These are phyloP conservation scores for Pichia sp. DNA, from an alignment of 1,139 yeast genomes.

Conservation along the genomic window DNA sequence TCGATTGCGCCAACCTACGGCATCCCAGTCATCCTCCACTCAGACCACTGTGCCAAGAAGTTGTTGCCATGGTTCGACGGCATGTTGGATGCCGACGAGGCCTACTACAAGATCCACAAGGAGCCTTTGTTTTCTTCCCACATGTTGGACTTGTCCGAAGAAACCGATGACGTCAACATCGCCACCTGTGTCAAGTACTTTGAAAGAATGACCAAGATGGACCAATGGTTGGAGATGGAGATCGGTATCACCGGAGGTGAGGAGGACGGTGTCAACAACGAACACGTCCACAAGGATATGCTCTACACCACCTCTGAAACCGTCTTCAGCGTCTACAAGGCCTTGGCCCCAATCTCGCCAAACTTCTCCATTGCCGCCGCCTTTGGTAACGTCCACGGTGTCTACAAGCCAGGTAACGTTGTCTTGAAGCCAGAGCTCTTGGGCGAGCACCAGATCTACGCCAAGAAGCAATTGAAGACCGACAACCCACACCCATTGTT, in stretches of 20 bases:
- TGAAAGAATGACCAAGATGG: constrained; percentile 86
- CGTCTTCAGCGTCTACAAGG: constrained; percentile 85
- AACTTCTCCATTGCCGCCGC: constrained; percentile 99
- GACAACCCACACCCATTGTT: constrained; percentile 70
- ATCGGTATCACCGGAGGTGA: constrained; percentile 99
- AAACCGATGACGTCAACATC: constrained; percentile 92
- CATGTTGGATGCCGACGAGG: constrained; percentile 95
- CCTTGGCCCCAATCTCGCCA: constrained; percentile 87
- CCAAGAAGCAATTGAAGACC: constrained; percentile 56
- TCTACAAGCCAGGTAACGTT: constrained; percentile 98
- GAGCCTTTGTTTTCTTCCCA: constrained; percentile 98
- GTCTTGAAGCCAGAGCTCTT: constrained; percentile 87
- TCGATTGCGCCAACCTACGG: constrained; percentile 95
- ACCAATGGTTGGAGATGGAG: constrained; percentile 99
- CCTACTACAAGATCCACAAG: constrained; percentile 77
- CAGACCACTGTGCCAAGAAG: constrained; percentile 99
- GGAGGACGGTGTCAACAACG: constrained; percentile 99
- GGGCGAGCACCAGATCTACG: constrained; percentile 92
- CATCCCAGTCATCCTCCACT: constrained; percentile 93
- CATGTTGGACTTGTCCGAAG: constrained; percentile 98
- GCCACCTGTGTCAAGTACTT: constrained; percentile 93
- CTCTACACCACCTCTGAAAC: constrained; percentile 96
- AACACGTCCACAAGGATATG: constrained; percentile 79
- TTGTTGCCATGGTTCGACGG: constrained; percentile 98
- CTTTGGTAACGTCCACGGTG: constrained; percentile 99